Conservation (phyloP, 108 stramenopile genomes). For the Conticribra guillardii region DNA sequence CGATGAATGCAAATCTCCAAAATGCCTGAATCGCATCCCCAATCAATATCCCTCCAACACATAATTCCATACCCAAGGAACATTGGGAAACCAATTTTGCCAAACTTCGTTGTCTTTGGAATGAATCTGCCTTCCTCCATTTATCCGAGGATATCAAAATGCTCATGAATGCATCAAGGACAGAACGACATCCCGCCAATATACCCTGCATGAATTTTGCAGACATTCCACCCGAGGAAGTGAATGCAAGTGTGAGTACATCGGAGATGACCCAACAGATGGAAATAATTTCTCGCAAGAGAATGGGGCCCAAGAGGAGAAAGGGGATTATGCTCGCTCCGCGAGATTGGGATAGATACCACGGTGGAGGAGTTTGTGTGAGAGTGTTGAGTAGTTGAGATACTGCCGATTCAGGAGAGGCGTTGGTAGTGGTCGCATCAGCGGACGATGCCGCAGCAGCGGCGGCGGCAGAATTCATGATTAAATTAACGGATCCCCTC, state of each 20-base stretch:
- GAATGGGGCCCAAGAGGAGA: conserved; percentile 58
- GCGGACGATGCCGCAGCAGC: not conserved
- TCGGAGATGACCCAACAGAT: conserved; percentile 70
- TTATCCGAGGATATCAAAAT: conserved; percentile 53
- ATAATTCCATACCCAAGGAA: conserved; percentile 66
- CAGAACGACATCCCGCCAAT: conserved; percentile 26
- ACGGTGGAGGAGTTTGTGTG: conserved; percentile 31
- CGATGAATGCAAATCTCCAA: conserved; percentile 29
- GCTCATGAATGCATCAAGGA: conserved; percentile 77
- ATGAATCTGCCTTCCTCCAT: conserved; percentile 74
- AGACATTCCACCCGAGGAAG: conserved; percentile 41
- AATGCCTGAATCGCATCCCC: conserved; percentile 59
- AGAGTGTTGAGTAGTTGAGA: conserved; percentile 23
- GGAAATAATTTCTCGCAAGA: conserved; percentile 72
- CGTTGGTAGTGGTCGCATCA: not conserved
- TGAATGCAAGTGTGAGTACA: conserved; percentile 39
- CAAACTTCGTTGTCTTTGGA: conserved; percentile 68
- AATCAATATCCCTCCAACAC: conserved; percentile 57
- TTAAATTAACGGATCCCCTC: conserved; percentile 26
- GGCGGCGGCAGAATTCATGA: conserved; percentile 20
- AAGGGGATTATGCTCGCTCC: conserved; percentile 33
- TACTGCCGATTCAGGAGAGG: not conserved
- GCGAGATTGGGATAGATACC: conserved; percentile 40
- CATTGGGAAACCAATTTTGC: conserved; percentile 64
- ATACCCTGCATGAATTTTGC: conserved; percentile 23